Conservation (phyloP, 768 basidiomycete genomes). For the Russula brevipes region DNA sequence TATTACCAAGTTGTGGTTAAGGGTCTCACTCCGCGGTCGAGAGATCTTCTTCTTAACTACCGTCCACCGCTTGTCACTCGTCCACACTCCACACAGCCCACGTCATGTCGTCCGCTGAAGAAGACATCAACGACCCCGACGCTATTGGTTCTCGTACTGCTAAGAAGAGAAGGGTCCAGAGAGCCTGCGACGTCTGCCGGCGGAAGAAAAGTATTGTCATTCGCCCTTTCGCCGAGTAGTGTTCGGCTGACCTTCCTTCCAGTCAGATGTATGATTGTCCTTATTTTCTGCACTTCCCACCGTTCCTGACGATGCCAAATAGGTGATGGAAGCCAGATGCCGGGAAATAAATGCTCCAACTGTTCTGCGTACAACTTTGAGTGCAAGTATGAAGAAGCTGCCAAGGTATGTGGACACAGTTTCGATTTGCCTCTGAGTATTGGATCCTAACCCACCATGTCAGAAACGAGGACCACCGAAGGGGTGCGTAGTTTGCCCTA, state of each 20-base stretch:
- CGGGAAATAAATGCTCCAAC: conserved; percentile 57
- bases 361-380: conserved; percentile 53
- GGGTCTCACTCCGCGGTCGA: conserved; percentile 2
- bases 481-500: conserved; percentile 38
- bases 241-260: conserved; percentile 16
- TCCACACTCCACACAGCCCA: not conserved
- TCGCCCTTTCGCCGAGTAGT: conserved; percentile 15
- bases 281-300: not conserved
- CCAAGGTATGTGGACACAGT: conserved; percentile 44
- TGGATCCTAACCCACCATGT: not conserved
- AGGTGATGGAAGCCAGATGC: conserved; percentile 70
- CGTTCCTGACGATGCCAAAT: not conserved
- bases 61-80: not conserved
- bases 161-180: conserved; percentile 69
- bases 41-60: not conserved
- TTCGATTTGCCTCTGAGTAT: not conserved
- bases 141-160: conserved; percentile 32
- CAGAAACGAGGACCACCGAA: conserved; percentile 58
- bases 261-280: conserved; percentile 57
- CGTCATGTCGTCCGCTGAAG: conserved; percentile 61
- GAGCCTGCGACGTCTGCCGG: conserved; percentile 79
- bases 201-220: conserved; percentile 68
- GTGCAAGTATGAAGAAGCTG: conserved; percentile 65
- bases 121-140: conserved; percentile 51
- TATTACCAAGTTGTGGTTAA: conserved; percentile 5